Evolutionary conservation across 2,329 filamentous ascomycete species (phyloP), one percentile per base, ranked within the genome.

Genomic region (Cordyceps fumosorosea): DNA sequence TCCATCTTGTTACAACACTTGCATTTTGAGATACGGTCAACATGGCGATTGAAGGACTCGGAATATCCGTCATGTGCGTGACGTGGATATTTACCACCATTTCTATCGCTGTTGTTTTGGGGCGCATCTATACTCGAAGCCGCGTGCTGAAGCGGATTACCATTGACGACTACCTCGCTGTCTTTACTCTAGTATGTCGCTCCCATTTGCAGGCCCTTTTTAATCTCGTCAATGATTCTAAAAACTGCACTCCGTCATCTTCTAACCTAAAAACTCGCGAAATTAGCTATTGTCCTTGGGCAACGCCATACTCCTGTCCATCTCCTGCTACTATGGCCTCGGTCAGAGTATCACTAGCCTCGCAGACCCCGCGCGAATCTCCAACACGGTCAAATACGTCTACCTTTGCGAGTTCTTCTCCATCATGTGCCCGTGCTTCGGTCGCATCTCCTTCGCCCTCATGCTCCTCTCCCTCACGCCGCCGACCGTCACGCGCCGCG

Each of bases 401-500:
- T 56, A 56, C 20, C 53, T 56, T 14, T 56, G 53, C 42, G 53
- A 56, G n/a, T 56, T 56, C 34, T 56, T 56, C 42, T 56, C 53
- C 53, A 56, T 56, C 11, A 56, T 56, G 53, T 56, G 53, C 11
- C 53, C 53, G 7, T 56, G 53, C 53, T 56, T 56, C 20, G 53
- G 53, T 45, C 53, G 53, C 34, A 56, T 56, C 11, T 56, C 53
- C 12, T 56, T 56, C 20, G 53, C 53, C 20, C 34, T 56, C 14
- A 56, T 56, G 53, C 53, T 56, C 2, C 34, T 56, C 3, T 56
- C 53, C 37, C 53, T 56, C 18, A 56, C 53, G 20, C 50, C 50
- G 4, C 50, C 50, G 50, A 53, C 50, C 29, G 50, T 53, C 8
- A 53, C 50, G 50, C 26, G 50, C 5, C 50, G 50, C 50, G 29